phyloP scores from a whole-genome alignment of 164 flowering plant species.

The Vitis cinerea region DNA sequence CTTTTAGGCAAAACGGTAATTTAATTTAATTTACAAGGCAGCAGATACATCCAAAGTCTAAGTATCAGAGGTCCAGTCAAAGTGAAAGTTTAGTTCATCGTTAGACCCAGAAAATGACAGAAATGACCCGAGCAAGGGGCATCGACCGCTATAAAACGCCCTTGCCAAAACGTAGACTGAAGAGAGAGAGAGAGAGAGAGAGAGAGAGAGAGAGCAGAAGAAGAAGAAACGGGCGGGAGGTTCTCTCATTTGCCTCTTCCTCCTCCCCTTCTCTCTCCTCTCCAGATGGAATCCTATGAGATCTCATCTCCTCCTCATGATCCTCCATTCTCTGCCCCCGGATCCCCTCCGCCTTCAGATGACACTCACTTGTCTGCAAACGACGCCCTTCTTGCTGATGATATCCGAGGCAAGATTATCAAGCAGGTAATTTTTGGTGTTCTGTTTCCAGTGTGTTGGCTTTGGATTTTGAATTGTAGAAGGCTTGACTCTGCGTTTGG shows the following conservation, averaged over 20 bases:
- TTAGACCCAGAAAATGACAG: no score
- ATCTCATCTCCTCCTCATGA: conserved; percentile 12
- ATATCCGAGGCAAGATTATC: conserved; percentile 31
- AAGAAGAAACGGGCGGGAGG: conserved; percentile 15
- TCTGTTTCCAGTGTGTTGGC: not conserved
- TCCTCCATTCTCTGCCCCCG: conserved; percentile 14
- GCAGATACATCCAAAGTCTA: no score
- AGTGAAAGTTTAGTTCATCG: no score
- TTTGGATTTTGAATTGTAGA: not conserved
- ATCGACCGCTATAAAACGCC: not conserved
- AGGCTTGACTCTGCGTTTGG: not conserved
- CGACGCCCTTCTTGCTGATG: conserved; percentile 19
- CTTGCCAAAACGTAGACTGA: not conserved
- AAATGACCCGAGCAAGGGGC: no score
- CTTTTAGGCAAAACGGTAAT: no score
- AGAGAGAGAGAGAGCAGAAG: conserved; percentile 16
- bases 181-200: not conserved
- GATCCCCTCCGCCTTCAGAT: conserved; percentile 22
- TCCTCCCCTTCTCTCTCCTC: not conserved
- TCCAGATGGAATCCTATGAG: conserved; percentile 22
- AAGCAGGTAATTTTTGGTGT: conserved; percentile 24
- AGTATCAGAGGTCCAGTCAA: no score
- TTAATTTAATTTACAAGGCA: no score
- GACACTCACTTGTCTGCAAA: conserved; percentile 10
- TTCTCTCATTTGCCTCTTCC: conserved; percentile 2